A percentile compares a stretch with the other conserved stretches of the same genome.
These are phyloP conservation scores for Fusarium nodosum DNA, from an alignment of 2,329 filamentous ascomycete genomes.

Conservation along the genomic window DNA sequence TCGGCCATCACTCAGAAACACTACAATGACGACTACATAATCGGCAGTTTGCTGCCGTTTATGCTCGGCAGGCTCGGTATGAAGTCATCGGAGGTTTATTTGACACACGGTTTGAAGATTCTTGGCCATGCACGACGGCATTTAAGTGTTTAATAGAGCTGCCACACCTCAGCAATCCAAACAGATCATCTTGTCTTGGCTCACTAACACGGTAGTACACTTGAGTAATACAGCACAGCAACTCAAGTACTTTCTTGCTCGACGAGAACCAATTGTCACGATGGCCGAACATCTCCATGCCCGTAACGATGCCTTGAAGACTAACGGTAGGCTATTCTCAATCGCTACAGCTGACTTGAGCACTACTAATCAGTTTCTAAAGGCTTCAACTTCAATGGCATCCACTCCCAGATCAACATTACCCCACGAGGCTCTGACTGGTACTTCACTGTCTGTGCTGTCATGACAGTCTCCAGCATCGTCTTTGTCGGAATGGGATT, in stretches of 20 bases:
- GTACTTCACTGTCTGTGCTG: constrained; percentile 72
- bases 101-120: background rate
- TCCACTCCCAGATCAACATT: constrained; percentile 65
- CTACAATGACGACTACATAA: constrained; percentile 8
- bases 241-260: background rate
- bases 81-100: constrained; percentile 14
- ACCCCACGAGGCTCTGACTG: constrained; percentile 71
- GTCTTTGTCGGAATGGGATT: constrained; percentile 65
- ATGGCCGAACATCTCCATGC: constrained; percentile 16
- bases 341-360: accelerated
- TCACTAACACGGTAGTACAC: background rate
- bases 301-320: constrained; percentile 18
- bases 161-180: background rate
- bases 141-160: constrained; percentile 10
- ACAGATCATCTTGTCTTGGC: background rate
- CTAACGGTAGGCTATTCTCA: constrained; percentile 16
- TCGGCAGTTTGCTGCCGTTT: constrained; percentile 19
- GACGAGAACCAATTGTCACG: accelerated
- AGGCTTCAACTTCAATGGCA: constrained; percentile 31
- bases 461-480: constrained; percentile 69
- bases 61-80: background rate
- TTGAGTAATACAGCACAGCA: background rate
- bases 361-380: accelerated
- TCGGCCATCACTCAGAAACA: background rate
- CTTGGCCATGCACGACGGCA: background rate